Base-by-base conservation (phyloP, 2,329 filamentous ascomycete genomes). In the Nemania bipapillata region DNA sequence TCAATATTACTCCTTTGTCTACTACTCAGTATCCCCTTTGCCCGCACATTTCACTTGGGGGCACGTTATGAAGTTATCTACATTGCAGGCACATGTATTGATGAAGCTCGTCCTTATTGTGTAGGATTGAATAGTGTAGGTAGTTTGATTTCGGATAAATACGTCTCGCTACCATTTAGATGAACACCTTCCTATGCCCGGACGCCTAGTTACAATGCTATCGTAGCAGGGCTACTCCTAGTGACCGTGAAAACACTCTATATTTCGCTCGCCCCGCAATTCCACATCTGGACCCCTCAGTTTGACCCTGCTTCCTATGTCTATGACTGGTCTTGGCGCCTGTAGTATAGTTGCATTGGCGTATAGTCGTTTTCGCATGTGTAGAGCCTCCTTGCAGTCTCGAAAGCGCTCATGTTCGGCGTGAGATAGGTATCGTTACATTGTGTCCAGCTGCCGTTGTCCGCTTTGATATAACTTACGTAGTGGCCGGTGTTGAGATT, bases 401-500 rank as follows among this genome's bases (percentile, higher is more conserved):
- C 4, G 3, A 12, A 1, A 0, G 12, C 3, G 22, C 4, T 1
- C 24, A 59, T 22, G 15, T 15, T 9, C 6, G 22, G 4, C 3
- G 12, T 24, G 24, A 73, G 49, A 0, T 0, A 3, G 5, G 26
- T 45, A 26, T 89, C 87, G 68, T 87, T 83, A 74, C 83, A 86
- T 67, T 79, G 74, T 68, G 82, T 81, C 87, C 87, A 89, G 24
- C 78, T 79, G 4, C 79, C 80, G 65, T 84, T 79, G 42, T 79
- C 77, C 15, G 91, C 88, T 52, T 87, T 87, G 69, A 92, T 87
- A 66, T 91, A 89, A 3, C 90, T 86, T 61, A 91, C 90, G 79
- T 97, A 97, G 80, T 97, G 94, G 0, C 94, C 94, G 58, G 87
- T 88, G 42, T 88, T 87, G 60, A 92, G 83, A 0, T 85, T 89